phyloP scores from a whole-genome alignment of 371 early-diverging fungal species.

The Mortierella sp. region DNA sequence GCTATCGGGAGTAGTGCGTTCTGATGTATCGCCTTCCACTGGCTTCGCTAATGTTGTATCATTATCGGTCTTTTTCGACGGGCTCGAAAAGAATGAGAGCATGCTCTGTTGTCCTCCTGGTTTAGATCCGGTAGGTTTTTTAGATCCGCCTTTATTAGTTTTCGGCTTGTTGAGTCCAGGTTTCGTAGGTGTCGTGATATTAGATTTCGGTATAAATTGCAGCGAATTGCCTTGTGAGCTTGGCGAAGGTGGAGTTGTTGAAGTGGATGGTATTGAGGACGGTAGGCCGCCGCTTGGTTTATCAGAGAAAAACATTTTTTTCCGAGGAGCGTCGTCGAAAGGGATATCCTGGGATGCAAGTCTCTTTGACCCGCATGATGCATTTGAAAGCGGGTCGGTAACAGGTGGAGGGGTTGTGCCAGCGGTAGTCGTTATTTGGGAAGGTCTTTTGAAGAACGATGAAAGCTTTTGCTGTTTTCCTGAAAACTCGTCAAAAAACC shows the following conservation, averaged over 20 bases:
- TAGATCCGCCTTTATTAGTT: constrained; percentile 11
- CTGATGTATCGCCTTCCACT: neutral
- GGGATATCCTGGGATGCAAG: neutral
- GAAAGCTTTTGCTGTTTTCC: constrained; percentile 68
- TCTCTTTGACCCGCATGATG: constrained; percentile 7
- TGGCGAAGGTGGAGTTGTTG: neutral
- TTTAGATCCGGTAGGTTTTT: constrained; percentile 10
- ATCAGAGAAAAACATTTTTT: constrained; percentile 14
- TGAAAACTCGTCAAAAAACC: constrained; percentile 72
- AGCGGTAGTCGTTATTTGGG: neutral
- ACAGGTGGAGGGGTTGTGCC: neutral
- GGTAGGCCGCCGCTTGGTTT: neutral
- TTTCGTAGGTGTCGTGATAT: constrained; percentile 5
- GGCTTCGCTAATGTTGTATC: neutral
- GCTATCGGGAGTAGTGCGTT: neutral
- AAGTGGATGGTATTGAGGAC: neutral
- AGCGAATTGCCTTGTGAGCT: neutral
- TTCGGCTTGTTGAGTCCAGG: neutral
- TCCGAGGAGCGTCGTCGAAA: neutral
- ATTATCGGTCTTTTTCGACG: constrained; percentile 6
- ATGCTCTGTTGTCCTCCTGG: constrained; percentile 24
- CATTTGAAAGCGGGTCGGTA: neutral
- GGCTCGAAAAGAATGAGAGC: constrained; percentile 33
- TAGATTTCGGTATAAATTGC: constrained; percentile 14
- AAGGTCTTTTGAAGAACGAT: constrained; percentile 48